Evolutionary conservation across 2,329 filamentous ascomycete species (phyloP).

Genomic region (Hymenoscyphus scutula): DNA sequence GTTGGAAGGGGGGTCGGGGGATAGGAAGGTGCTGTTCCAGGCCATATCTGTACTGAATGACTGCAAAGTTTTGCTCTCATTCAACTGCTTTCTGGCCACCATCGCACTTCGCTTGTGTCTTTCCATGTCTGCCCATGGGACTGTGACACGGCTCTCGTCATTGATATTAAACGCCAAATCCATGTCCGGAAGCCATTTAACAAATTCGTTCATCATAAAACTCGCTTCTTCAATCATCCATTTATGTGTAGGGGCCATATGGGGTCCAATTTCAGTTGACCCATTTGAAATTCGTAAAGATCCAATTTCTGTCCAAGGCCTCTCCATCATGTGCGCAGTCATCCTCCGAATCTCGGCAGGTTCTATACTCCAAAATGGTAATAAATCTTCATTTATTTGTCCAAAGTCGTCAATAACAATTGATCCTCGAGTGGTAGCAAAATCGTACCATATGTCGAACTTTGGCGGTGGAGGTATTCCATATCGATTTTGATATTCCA

Average conservation of each 20-base stretch:
- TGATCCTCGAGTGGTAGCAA: slow-evolving; percentile 32
- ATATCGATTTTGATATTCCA: slow-evolving; percentile 24
- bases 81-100: slow-evolving; percentile 12
- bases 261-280: slow-evolving; percentile 34
- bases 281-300: slow-evolving; percentile 38
- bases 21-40: neutral
- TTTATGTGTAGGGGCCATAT: slow-evolving; percentile 36
- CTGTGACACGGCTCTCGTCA: slow-evolving; percentile 49
- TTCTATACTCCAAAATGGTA: slow-evolving; percentile 35
- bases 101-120: slow-evolving; percentile 7
- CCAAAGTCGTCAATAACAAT: slow-evolving; percentile 36
- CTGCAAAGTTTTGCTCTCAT: slow-evolving; percentile 10
- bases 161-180: slow-evolving; percentile 51
- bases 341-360: slow-evolving; percentile 29
- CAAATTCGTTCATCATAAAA: slow-evolving; percentile 43
- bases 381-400: slow-evolving; percentile 34
- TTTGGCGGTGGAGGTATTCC: slow-evolving; percentile 25
- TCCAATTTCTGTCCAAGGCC: slow-evolving; percentile 32
- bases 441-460: slow-evolving; percentile 36
- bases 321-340: slow-evolving; percentile 19
- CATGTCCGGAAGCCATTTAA: slow-evolving; percentile 49
- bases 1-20: slow-evolving; percentile 3
- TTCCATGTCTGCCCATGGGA: slow-evolving; percentile 28
- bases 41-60: slow-evolving; percentile 11
- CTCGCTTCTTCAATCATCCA: slow-evolving; percentile 42